Conservation (phyloP, 2,329 filamentous ascomycete species). For the Trichoderma sp. region DNA sequence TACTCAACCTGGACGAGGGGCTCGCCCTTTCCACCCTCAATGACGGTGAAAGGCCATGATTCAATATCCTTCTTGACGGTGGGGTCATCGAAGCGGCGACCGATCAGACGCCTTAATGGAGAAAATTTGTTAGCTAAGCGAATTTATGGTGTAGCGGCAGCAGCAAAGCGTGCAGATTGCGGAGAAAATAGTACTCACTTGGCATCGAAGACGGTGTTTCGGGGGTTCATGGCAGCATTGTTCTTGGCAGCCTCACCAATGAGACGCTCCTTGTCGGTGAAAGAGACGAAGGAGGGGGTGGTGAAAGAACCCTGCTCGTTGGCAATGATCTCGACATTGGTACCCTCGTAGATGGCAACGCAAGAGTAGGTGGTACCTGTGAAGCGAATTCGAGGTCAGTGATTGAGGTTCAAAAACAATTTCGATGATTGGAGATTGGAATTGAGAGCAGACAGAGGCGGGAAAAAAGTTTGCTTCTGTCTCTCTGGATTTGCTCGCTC, state of each 20-base stretch:
- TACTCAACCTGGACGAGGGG: constrained; percentile 95
- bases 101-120: constrained; percentile 84
- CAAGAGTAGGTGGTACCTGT: constrained; percentile 99
- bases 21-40: constrained; percentile 77
- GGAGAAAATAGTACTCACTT: constrained; percentile 64
- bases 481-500: neutral
- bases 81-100: constrained; percentile 90
- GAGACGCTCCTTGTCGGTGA: constrained; percentile 97
- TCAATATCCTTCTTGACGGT: constrained; percentile 99
- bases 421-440: neutral
- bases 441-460: neutral
- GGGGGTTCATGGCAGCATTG: constrained; percentile 99
- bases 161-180: neutral
- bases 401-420: neutral
- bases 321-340: constrained; percentile 99
- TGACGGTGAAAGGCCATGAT: constrained; percentile 99
- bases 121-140: constrained; percentile 27
- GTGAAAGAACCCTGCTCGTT: constrained; percentile 99
- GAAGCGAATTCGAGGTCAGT: constrained; percentile 15
- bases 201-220: constrained; percentile 98
- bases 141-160: neutral
- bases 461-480: neutral
- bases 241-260: constrained; percentile 99
- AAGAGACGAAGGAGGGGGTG: constrained; percentile 98
- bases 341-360: constrained; percentile 98